Conservation (phyloP, 2,329 filamentous ascomycete genomes). For the Arthrobotrys megalospora region DNA sequence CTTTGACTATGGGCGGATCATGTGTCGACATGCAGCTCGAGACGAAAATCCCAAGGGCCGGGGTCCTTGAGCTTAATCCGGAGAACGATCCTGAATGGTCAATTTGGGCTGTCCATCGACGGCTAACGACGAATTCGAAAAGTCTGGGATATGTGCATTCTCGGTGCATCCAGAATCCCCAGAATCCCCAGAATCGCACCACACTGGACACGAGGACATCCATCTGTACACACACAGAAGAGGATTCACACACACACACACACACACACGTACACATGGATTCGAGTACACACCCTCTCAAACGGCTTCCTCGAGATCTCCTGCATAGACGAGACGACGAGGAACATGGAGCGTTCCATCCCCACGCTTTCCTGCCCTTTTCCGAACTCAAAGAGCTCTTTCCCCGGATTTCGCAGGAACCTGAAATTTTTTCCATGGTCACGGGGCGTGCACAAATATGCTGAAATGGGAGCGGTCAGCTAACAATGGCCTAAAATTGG, state of each 20-base stretch:
- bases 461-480: slow-evolving; percentile 27
- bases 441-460: slow-evolving; percentile 51
- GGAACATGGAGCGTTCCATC: slow-evolving; percentile 41
- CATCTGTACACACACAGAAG: too few relatives aligned
- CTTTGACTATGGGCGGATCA: slow-evolving; percentile 45
- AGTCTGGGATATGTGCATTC: slow-evolving; percentile 22
- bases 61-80: slow-evolving; percentile 56
- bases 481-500: slow-evolving; percentile 46
- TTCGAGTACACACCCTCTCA: slow-evolving; percentile 18
- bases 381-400: slow-evolving; percentile 49
- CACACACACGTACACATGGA: not conserved
- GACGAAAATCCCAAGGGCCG: slow-evolving; percentile 39
- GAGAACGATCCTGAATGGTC: slow-evolving; percentile 17
- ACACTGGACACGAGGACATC: slow-evolving; percentile 44
- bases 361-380: slow-evolving; percentile 9
- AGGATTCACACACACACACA: not conserved
- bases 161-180: slow-evolving; percentile 27
- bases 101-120: slow-evolving; percentile 15
- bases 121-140: slow-evolving; percentile 16
- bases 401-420: slow-evolving; percentile 59
- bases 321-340: slow-evolving; percentile 55
- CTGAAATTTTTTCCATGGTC: slow-evolving; percentile 54
- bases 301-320: slow-evolving; percentile 9
- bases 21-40: slow-evolving; percentile 59
- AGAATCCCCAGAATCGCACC: slow-evolving; percentile 42